phyloP scores from a whole-genome alignment of 345 rosid genomes.

The Leavenworthia alabamica region DNA sequence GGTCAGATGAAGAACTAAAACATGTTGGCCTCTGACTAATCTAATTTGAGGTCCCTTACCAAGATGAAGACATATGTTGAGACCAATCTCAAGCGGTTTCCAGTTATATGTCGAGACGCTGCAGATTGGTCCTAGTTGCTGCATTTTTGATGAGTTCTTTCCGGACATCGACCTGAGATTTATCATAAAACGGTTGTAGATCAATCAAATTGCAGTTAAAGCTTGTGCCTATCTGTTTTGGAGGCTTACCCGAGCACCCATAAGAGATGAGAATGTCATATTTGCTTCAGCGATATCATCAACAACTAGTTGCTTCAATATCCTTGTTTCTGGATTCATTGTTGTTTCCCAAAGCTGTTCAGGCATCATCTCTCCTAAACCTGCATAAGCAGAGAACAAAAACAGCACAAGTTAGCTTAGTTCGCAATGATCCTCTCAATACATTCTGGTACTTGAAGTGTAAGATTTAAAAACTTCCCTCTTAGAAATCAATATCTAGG shows the following conservation, averaged over 20 bases:
- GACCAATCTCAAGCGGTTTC: neutral
- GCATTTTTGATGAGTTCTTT: constrained; percentile 72
- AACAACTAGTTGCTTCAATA: constrained; percentile 71
- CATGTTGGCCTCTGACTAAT: neutral
- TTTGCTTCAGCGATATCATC: constrained; percentile 80
- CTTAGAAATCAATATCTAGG: neutral
- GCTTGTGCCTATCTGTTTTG: neutral
- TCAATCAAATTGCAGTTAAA: neutral
- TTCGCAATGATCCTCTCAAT: neutral
- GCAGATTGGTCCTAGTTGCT: constrained; percentile 49
- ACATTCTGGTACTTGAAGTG: neutral
- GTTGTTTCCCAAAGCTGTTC: constrained; percentile 95
- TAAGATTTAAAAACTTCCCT: neutral
- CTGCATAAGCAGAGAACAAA: constrained; percentile 30
- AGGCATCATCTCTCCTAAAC: constrained; percentile 99
- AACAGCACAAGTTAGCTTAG: neutral
- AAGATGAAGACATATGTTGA: neutral
- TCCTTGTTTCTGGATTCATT: constrained; percentile 75
- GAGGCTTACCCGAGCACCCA: constrained; percentile 79
- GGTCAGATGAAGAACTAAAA: constrained; percentile 4
- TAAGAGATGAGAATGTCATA: constrained; percentile 73
- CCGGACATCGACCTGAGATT: constrained; percentile 63
- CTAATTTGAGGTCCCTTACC: constrained; percentile 6
- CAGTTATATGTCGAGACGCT: constrained; percentile 62
- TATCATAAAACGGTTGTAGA: neutral